A percentile compares a stretch with the other conserved stretches of the same genome.
Conservation (phyloP, 805 yeast genomes). For the Yarrowia sp. region DNA sequence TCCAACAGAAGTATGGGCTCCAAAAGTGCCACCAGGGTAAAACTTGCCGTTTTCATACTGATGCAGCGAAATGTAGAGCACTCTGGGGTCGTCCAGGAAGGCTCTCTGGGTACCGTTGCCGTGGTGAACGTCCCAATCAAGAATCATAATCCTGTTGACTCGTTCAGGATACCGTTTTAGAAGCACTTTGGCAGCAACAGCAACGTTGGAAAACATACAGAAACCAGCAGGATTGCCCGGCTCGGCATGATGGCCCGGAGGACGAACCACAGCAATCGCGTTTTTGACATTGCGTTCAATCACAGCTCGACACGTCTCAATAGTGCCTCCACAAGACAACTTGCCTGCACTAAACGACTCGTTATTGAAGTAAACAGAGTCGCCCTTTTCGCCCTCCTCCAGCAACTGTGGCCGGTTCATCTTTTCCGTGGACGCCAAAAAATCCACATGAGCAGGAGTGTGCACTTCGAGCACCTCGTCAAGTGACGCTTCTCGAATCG, state of each 20-base stretch:
- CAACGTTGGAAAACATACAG: conserved; percentile 92
- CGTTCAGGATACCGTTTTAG: conserved; percentile 81
- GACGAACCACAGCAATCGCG: conserved; percentile 90
- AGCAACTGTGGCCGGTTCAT: conserved; percentile 76
- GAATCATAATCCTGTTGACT: conserved; percentile 72
- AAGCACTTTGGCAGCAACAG: conserved; percentile 89
- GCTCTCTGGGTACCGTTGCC: conserved; percentile 98
- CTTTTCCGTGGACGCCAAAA: conserved; percentile 66
- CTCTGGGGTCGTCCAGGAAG: conserved; percentile 83
- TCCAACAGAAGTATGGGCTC: conserved; percentile 77
- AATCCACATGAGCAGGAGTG: conserved; percentile 71
- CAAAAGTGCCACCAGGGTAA: conserved; percentile 91
- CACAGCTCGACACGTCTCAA: conserved; percentile 93
- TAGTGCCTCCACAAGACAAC: conserved; percentile 93
- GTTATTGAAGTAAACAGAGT: conserved; percentile 90
- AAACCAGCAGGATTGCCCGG: conserved; percentile 97
- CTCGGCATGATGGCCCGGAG: conserved; percentile 99
- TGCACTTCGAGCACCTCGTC: conserved; percentile 89
- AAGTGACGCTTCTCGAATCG: conserved; percentile 80
- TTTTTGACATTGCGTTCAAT: conserved; percentile 90
- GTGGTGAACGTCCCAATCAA: conserved; percentile 99
- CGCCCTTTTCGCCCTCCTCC: conserved; percentile 85
- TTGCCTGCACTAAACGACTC: conserved; percentile 85
- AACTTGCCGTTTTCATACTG: conserved; percentile 88
- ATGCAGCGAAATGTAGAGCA: conserved; percentile 85